phyloP scores from a whole-genome alignment of 495 filamentous ascomycete genomes.

The Filosporella fistucella region DNA sequence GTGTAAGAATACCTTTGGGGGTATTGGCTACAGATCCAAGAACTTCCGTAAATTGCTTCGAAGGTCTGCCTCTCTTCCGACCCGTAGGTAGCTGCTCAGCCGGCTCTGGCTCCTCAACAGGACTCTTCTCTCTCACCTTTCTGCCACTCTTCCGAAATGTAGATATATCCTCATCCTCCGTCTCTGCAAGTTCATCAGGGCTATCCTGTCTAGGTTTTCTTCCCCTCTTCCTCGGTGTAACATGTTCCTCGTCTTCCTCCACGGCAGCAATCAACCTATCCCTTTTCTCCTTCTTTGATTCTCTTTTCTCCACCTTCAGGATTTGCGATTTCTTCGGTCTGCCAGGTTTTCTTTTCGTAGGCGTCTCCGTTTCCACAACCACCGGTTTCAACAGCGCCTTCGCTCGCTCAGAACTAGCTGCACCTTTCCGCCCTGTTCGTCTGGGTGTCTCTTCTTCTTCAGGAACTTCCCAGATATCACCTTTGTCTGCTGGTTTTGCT shows the following conservation, averaged over 20 bases:
- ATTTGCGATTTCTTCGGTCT: slow-evolving; percentile 13
- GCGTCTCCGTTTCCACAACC: not conserved
- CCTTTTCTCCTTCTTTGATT: slow-evolving; percentile 14
- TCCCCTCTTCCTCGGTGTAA: not conserved
- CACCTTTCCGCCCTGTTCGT: not conserved
- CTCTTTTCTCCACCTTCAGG: slow-evolving; percentile 14
- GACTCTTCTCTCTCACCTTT: not conserved
- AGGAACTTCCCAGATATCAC: slow-evolving; percentile 10
- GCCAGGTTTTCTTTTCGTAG: not conserved
- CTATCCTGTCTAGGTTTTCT: not conserved
- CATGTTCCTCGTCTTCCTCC: slow-evolving; percentile 3
- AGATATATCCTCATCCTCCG: no score
- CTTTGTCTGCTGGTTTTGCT: not conserved
- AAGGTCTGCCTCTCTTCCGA: slow-evolving; percentile 8
- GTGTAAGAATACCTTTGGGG: slow-evolving; percentile 21
- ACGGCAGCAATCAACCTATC: slow-evolving; percentile 7
- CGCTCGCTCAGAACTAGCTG: not conserved
- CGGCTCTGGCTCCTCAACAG: not conserved
- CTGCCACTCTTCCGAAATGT: not conserved
- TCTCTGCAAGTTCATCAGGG: no score
- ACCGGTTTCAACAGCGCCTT: slow-evolving; percentile 1
- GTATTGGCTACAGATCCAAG: not conserved
- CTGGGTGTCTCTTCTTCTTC: not conserved
- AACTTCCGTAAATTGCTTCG: not conserved
- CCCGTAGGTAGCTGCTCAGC: not conserved